A percentile compares a stretch with the other conserved stretches of the same genome.
These are phyloP conservation scores for Delphinella strobiligena DNA, from an alignment of 2,329 filamentous ascomycete genomes.

Conservation along the genomic window DNA sequence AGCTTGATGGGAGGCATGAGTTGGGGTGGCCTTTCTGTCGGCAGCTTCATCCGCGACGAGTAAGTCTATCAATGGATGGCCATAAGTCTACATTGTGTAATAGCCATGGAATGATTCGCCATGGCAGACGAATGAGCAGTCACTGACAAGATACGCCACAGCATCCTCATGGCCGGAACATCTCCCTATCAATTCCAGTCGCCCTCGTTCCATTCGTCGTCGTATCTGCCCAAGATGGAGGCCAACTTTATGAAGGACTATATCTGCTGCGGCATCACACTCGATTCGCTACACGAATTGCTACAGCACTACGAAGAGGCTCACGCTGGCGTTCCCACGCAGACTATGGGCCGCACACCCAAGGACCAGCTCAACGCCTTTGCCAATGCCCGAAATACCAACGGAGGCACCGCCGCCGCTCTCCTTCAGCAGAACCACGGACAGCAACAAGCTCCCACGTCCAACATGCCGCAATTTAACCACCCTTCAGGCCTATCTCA, in stretches of 20 bases:
- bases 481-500: constrained; percentile 9
- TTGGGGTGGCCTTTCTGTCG: constrained; percentile 92
- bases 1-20: constrained; percentile 65
- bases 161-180: constrained; percentile 89
- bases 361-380: constrained; percentile 20
- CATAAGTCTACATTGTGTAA: too few relatives aligned
- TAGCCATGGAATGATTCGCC: too few relatives aligned
- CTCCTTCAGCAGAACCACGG: constrained; percentile 10
- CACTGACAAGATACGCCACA: constrained; percentile 27
- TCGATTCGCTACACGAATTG: constrained; percentile 86
- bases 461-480: constrained; percentile 8
- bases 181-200: constrained; percentile 82
- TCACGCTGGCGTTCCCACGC: constrained; percentile 53
- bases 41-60: constrained; percentile 97
- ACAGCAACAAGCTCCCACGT: constrained; percentile 3
- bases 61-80: too few relatives aligned
- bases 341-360: constrained; percentile 26
- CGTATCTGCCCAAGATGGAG: constrained; percentile 90
- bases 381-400: constrained; percentile 9
- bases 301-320: constrained; percentile 94
- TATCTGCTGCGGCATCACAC: constrained; percentile 79
- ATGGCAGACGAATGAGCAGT: too few relatives aligned
- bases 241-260: constrained; percentile 98
- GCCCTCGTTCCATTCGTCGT: constrained; percentile 93
- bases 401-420: constrained; percentile 9